These are phyloP conservation scores for Porcisia hertigi DNA, from an alignment of 208 protist species.

Conservation along the genomic window DNA sequence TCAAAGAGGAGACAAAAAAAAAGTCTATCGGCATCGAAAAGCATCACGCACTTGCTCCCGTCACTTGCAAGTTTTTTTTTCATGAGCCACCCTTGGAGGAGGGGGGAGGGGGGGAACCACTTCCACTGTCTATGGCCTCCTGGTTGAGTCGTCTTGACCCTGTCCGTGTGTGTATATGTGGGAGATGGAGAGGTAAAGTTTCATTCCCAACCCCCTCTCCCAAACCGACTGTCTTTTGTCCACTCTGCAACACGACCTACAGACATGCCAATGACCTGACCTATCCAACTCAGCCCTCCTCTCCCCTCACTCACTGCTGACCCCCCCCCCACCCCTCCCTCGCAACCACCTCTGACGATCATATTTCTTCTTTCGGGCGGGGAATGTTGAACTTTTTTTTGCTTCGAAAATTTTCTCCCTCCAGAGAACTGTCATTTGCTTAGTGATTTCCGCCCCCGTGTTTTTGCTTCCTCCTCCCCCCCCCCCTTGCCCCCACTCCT, in stretches of 20 bases:
- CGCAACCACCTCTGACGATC: no score
- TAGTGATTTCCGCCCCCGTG: neutral
- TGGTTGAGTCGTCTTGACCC: neutral
- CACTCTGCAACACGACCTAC: neutral
- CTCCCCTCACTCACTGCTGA: neutral
- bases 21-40: neutral
- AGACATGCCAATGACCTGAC: neutral
- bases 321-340: no score
- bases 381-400: no score
- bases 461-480: neutral
- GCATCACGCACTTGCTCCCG: neutral
- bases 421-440: neutral
- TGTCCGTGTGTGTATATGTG: neutral
- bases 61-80: neutral
- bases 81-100: neutral
- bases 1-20: neutral
- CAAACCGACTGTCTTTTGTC: slow-evolving; percentile 1
- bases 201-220: slow-evolving; percentile 2
- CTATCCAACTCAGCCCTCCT: neutral
- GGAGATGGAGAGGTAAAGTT: no score
- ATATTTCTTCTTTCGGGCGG: no score
- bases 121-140: neutral
- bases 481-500: neutral
- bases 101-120: neutral
- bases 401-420: no score